These are phyloP conservation scores for Sclerotinia borealis DNA, from an alignment of 2,329 filamentous ascomycete species.

Conservation along the genomic window DNA sequence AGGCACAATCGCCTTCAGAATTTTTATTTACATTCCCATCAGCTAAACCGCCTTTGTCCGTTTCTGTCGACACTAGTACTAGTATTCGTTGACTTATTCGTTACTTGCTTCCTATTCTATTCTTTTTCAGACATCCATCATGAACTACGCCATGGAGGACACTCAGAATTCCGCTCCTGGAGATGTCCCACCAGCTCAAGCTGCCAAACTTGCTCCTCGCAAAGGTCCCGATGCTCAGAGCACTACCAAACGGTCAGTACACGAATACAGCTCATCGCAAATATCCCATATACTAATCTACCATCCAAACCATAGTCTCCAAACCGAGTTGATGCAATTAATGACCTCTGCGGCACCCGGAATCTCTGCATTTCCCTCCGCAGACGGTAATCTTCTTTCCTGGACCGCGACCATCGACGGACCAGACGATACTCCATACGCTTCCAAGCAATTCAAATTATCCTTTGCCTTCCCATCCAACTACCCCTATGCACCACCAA, in stretches of 20 bases:
- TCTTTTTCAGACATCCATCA: constrained; percentile 15
- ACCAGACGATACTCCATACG: constrained; percentile 86
- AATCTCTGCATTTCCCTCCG: constrained; percentile 88
- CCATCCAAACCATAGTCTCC: constrained; percentile 54
- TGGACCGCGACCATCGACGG: constrained; percentile 95
- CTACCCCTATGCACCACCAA: constrained; percentile 88
- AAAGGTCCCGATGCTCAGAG: constrained; percentile 62
- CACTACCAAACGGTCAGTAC: constrained; percentile 67
- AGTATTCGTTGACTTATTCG: background rate
- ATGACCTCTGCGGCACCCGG: constrained; percentile 94
- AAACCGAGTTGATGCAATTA: constrained; percentile 96
- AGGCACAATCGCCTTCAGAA: constrained; percentile 20
- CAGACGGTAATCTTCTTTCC: constrained; percentile 80
- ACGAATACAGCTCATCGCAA: background rate
- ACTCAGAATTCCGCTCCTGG: constrained; percentile 63
- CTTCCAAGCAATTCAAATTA: constrained; percentile 83
- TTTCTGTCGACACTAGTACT: constrained; percentile 2
- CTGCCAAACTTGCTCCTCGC: constrained; percentile 54
- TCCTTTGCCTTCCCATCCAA: constrained; percentile 84
- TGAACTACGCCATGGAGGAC: constrained; percentile 47
- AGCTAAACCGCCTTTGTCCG: constrained; percentile 19
- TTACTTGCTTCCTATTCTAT: constrained; percentile 3
- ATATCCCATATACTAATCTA: background rate
- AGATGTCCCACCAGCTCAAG: constrained; percentile 43
- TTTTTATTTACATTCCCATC: constrained; percentile 14